Evolutionary conservation across 495 filamentous ascomycete genomes (phyloP).

Genomic region (Talaromyces liani): DNA sequence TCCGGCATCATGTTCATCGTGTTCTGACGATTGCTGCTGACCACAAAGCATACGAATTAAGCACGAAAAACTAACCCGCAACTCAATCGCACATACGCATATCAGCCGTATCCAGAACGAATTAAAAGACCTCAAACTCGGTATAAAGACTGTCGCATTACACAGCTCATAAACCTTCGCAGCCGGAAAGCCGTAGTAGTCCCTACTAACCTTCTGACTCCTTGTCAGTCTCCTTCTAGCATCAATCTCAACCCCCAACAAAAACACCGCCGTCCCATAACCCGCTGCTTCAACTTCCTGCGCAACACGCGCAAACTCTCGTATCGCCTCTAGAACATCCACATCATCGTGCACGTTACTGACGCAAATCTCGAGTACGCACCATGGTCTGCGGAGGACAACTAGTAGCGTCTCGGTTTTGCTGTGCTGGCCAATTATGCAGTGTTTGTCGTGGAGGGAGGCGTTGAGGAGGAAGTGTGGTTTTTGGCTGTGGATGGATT

Average conservation of each 20-base stretch:
- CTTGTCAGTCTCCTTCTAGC: too few species aligned
- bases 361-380: slow-evolving; percentile 6
- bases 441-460: neutral
- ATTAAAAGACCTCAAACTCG: slow-evolving; percentile 7
- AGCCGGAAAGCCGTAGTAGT: neutral
- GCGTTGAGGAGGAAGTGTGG: slow-evolving; percentile 5
- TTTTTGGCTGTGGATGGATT: neutral
- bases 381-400: slow-evolving; percentile 2
- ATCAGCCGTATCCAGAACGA: slow-evolving; percentile 5
- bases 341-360: neutral
- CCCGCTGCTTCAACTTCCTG: neutral
- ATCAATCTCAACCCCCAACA: slow-evolving; percentile 2
- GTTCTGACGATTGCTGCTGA: neutral
- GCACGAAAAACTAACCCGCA: neutral
- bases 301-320: neutral
- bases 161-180: neutral
- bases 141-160: neutral
- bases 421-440: slow-evolving; percentile 1
- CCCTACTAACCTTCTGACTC: neutral
- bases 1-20: neutral
- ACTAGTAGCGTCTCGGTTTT: neutral
- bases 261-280: slow-evolving; percentile 1
- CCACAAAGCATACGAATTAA: slow-evolving; percentile 15
- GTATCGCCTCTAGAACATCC: neutral
- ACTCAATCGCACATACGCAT: slow-evolving; percentile 1